Base-by-base conservation (phyloP, 768 basidiomycete genomes). In the Aureoboletus auriporus region DNA sequence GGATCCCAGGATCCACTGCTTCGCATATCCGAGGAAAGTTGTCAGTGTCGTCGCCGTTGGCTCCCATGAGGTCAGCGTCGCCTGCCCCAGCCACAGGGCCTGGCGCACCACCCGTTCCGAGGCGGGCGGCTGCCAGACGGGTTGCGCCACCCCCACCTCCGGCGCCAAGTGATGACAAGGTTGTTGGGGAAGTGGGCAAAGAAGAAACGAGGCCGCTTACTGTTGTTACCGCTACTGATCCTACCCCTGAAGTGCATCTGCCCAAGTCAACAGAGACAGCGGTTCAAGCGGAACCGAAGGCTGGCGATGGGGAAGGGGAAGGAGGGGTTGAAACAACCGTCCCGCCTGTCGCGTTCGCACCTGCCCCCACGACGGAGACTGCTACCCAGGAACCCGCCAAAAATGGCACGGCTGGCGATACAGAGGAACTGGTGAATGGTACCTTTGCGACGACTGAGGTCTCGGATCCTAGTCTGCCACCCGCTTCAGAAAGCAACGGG, bases 91-190 rank as follows among this genome's bases (percentile, higher is more conserved):
- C 30, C 1, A 40, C 41, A 0, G 56, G 56, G 13, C 46, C 52
- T 2, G 50, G 54, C 1, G 68, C 70, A 6, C 85, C 86, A 0
- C 86, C 85, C 2, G 63, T 89, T 20, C 86, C 86, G 0, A 74
- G 82, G 36, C 71, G 86, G 39, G 86, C 86, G 0, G 76, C 83
- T 41, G 79, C 76, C 1, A 74, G 86, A 17, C 69, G 67, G 6
- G 51, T 46, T 20, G 62, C 55, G 4, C 65, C 64, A 36, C 57
- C 48, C 9, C 68, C 70, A 2, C 71, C 61, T 8, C 41, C 51
- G 4, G 10, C 46, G n/a, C 16, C 39, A 2, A 42, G 8, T 16
- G 40, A 14, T 6, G 23, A 26, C 1, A 51, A 41, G 16, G 27
- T 11, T 31, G n/a, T 13, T 3, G 49, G 11, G 26, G 44, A 47